Percentiles rank a stretch among this genome's conserved stretches.
These are phyloP conservation scores for Begonia fuchsioides DNA, from an alignment of 306 rosid genomes.

Conservation along the genomic window DNA sequence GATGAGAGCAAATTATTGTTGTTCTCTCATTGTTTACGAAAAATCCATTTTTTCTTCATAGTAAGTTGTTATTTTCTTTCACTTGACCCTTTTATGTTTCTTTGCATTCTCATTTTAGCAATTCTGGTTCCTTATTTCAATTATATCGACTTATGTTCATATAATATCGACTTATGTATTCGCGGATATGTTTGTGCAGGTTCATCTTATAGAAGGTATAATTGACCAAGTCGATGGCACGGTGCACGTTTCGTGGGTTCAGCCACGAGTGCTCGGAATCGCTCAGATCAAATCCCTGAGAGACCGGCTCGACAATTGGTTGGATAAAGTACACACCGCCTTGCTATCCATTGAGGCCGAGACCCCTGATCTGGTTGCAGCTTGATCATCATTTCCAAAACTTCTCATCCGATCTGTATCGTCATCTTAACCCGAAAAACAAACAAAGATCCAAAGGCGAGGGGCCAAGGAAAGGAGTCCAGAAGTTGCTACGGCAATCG, in stretches of 20 bases:
- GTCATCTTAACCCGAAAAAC: background rate
- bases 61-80: no score
- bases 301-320: constrained; percentile 73
- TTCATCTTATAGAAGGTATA: constrained; percentile 94
- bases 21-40: no score
- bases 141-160: no score
- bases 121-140: no score
- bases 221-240: constrained; percentile 94
- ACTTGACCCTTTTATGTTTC: no score
- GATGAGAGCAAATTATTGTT: no score
- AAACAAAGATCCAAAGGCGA: background rate
- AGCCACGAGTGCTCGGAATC: constrained; percentile 90
- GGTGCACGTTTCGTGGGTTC: constrained; percentile 96
- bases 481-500: background rate
- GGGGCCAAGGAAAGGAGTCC: background rate
- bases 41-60: no score
- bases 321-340: constrained; percentile 70
- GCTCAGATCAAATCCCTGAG: constrained; percentile 78
- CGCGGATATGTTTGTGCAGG: constrained; percentile 29
- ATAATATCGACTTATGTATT: no score
- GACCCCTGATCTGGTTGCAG: constrained; percentile 90
- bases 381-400: constrained; percentile 24
- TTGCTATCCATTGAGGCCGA: constrained; percentile 91
- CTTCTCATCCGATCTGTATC: background rate
- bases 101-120: no score